Conservation (phyloP, 805 yeast genomes). For the Metschnikowia vanudenii region DNA sequence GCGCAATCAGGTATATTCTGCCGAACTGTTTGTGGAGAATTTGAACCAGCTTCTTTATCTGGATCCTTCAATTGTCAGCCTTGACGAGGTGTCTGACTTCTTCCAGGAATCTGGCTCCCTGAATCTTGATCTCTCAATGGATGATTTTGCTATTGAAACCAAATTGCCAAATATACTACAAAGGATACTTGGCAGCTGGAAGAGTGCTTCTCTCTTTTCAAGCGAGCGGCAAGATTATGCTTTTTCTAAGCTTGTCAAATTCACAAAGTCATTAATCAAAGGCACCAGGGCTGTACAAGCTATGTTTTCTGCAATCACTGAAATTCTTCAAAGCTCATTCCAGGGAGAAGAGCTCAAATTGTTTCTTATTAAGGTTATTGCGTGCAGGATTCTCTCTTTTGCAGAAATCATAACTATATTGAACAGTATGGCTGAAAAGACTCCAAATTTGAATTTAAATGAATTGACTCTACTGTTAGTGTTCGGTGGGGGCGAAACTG, state of each 20-base stretch:
- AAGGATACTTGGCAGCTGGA: neutral
- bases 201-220: neutral
- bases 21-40: conserved; percentile 28
- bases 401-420: conserved; percentile 16
- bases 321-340: neutral
- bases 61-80: conserved; percentile 4
- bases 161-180: neutral
- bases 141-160: neutral
- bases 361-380: conserved; percentile 18
- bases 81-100: conserved; percentile 2
- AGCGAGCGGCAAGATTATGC: conserved; percentile 17
- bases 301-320: neutral
- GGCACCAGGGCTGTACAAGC: neutral
- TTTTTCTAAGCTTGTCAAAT: conserved; percentile 19
- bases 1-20: conserved; percentile 22
- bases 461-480: conserved; percentile 2
- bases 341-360: neutral
- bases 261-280: neutral
- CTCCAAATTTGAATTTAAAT: neutral
- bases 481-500: neutral
- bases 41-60: conserved; percentile 23
- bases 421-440: neutral
- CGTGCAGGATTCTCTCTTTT: conserved; percentile 19
- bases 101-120: neutral
- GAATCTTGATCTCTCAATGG: neutral